phyloP scores from a whole-genome alignment of 2,329 filamentous ascomycete genomes.

The Akanthomyces lecanii region DNA sequence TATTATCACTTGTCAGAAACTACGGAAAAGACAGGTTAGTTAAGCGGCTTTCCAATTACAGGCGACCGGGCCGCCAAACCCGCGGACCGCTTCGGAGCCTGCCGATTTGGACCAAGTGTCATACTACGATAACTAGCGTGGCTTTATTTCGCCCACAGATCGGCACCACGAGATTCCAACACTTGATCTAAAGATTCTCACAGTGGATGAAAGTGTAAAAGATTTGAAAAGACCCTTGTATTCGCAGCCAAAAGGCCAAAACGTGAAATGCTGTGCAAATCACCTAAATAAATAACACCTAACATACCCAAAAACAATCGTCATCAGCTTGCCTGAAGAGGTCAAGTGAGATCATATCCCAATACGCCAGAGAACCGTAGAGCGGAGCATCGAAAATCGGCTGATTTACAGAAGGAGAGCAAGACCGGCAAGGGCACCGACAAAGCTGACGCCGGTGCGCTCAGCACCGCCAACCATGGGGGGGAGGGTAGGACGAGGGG shows the following conservation, averaged over 20 bases:
- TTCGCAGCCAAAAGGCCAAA: neutral
- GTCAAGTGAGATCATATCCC: neutral
- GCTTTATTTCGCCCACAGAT: neutral
- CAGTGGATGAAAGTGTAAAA: too few relatives aligned
- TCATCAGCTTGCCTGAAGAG: neutral
- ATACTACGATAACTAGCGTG: too few relatives aligned
- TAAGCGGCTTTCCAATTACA: neutral
- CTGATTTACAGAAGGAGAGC: conserved; percentile 23
- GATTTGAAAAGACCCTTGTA: neutral
- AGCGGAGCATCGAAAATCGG: neutral
- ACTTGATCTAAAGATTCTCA: neutral
- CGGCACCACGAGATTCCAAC: neutral
- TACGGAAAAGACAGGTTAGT: neutral
- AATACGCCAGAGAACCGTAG: conserved; percentile 2
- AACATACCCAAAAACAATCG: conserved; percentile 1
- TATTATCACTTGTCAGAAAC: neutral
- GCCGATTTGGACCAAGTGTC: neutral
- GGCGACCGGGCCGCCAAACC: neutral
- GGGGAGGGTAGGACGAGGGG: conserved; percentile 12
- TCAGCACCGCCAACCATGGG: conserved; percentile 22
- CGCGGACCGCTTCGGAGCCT: neutral
- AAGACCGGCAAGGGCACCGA: conserved; percentile 24
- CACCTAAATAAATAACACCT: neutral
- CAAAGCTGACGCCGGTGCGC: conserved; percentile 20
- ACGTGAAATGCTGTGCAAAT: neutral